Evolutionary conservation across 768 basidiomycete genomes (phyloP).

Genomic region (Mycena polygramma): DNA sequence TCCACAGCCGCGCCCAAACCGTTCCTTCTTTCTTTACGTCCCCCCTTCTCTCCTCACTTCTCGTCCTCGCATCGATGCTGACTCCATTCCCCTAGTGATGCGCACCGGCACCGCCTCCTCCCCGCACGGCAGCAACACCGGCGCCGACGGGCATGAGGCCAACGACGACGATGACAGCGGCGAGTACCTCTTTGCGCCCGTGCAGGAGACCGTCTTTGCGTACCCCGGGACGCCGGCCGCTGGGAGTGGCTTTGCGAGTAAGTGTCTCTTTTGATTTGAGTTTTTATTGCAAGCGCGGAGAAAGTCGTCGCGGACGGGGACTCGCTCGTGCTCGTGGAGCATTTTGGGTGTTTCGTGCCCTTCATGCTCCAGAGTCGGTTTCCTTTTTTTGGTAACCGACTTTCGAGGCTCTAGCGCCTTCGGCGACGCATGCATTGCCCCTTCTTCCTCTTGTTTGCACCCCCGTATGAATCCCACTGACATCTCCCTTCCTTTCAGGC

Average conservation of each 20-base stretch:
- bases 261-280: not conserved
- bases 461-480: too few species aligned
- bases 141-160: conserved; percentile 13
- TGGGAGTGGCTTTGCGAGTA: conserved; percentile 34
- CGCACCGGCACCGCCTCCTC: conserved; percentile 63
- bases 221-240: conserved; percentile 49
- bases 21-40: too few species aligned
- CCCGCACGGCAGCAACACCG: conserved; percentile 1
- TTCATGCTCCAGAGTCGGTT: not conserved
- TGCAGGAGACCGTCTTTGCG: conserved; percentile 48
- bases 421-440: not conserved
- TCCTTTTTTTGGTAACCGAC: not conserved
- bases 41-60: not conserved
- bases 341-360: not conserved
- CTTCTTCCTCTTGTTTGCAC: too few species aligned
- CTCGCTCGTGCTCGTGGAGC: not conserved
- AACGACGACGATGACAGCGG: conserved; percentile 43
- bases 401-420: not conserved
- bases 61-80: not conserved
- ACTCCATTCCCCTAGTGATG: conserved; percentile 67
- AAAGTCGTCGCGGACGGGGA: not conserved
- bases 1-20: too few species aligned
- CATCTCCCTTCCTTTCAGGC: too few species aligned
- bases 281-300: too few species aligned
- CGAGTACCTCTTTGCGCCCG: conserved; percentile 62